phyloP scores from a whole-genome alignment of 306 rosid species.

The Potentilla sterilis region DNA sequence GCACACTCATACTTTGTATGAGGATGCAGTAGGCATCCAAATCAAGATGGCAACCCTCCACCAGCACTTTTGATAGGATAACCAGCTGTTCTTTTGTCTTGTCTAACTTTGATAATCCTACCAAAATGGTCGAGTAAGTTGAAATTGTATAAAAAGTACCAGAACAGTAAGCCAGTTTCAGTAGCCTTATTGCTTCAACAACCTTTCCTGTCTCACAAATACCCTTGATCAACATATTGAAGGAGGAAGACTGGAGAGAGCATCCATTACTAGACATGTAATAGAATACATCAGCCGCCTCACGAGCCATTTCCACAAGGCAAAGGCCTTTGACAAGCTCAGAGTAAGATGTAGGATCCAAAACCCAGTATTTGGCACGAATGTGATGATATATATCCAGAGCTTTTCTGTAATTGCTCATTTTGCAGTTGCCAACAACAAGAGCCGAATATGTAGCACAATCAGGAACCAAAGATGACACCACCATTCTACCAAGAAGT shows the following conservation, averaged over 20 bases:
- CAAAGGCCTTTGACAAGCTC: constrained; percentile 69
- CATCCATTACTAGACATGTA: constrained; percentile 55
- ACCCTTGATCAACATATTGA: constrained; percentile 54
- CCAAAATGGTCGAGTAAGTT: constrained; percentile 55
- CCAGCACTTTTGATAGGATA: constrained; percentile 57
- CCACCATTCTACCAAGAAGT: constrained; percentile 73
- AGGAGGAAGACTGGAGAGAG: constrained; percentile 54
- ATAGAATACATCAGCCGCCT: constrained; percentile 59
- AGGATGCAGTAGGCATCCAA: constrained; percentile 62
- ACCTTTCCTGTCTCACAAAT: constrained; percentile 53
- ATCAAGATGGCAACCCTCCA: constrained; percentile 51
- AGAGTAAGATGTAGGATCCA: constrained; percentile 58
- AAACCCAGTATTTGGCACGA: constrained; percentile 54
- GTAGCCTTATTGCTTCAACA: constrained; percentile 45
- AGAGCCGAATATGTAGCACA: constrained; percentile 64
- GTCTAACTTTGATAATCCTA: constrained; percentile 42
- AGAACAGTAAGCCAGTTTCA: constrained; percentile 51
- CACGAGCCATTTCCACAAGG: constrained; percentile 35
- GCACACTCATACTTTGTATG: constrained; percentile 51
- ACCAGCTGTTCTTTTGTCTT: constrained; percentile 38
- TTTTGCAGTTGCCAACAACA: constrained; percentile 65
- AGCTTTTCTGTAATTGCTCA: constrained; percentile 52
- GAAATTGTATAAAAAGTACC: constrained; percentile 46
- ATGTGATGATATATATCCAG: constrained; percentile 41
- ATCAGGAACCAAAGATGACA: constrained; percentile 45